These are phyloP conservation scores for Arabidopsis hybrid DNA, from an alignment of 441 rosid species.

Conservation along the genomic window DNA sequence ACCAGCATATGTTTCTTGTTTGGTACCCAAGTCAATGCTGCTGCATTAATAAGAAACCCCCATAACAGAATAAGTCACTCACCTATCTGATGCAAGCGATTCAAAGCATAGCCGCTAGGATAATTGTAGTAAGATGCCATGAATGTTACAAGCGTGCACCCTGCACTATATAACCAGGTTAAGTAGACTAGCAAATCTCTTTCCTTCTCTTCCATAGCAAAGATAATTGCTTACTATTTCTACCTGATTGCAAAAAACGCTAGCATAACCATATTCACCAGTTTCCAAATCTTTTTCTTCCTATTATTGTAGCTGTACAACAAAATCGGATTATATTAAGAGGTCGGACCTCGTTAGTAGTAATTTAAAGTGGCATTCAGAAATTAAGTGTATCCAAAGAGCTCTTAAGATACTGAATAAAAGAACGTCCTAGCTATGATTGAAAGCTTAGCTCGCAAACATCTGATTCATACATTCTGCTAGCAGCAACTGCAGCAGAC, in stretches of 20 bases:
- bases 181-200: slow-evolving; percentile 33
- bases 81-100: slow-evolving; percentile 79
- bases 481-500: slow-evolving; percentile 90
- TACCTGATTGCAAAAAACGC: slow-evolving; percentile 81
- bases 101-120: slow-evolving; percentile 90
- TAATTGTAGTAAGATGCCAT: slow-evolving; percentile 91
- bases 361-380: slow-evolving; percentile 24
- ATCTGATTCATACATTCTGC: slow-evolving; percentile 68
- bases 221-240: slow-evolving; percentile 33
- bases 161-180: slow-evolving; percentile 70
- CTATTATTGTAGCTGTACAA: slow-evolving; percentile 84
- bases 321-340: slow-evolving; percentile 11
- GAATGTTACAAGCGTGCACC: slow-evolving; percentile 76
- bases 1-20: slow-evolving; percentile 27
- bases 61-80: slow-evolving; percentile 44
- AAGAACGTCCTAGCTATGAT: slow-evolving; percentile 22
- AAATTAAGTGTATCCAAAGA: slow-evolving; percentile 1
- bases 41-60: slow-evolving; percentile 20
- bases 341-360: background rate
- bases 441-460: slow-evolving; percentile 36
- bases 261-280: slow-evolving; percentile 65
- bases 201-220: slow-evolving; percentile 36
- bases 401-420: slow-evolving; percentile 24
- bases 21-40: slow-evolving; percentile 9
- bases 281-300: slow-evolving; percentile 80